Evolutionary conservation across 352 stramenopile species (phyloP).

Genomic region (Globisporangium barbulae): DNA sequence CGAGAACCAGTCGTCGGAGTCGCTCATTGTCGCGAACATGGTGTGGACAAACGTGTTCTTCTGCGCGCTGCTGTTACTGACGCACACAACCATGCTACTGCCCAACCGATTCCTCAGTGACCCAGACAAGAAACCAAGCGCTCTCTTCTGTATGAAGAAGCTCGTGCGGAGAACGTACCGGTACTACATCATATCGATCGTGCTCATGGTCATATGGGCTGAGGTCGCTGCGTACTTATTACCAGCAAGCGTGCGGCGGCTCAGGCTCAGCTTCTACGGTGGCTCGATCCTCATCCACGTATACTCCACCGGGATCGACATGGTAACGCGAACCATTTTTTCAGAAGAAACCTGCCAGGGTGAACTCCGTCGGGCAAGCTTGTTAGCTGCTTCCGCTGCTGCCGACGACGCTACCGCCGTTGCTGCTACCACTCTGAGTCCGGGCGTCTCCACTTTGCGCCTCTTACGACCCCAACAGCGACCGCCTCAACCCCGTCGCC

Average conservation of each 20-base stretch:
- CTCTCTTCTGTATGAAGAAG: constrained; percentile 12
- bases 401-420: neutral
- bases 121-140: constrained; percentile 8
- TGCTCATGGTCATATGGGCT: constrained; percentile 28
- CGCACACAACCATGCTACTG: constrained; percentile 7
- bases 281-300: neutral
- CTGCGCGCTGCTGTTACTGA: neutral
- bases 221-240: constrained; percentile 10
- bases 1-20: constrained; percentile 3
- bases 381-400: neutral
- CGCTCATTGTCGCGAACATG: constrained; percentile 20
- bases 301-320: neutral
- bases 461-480: too few species aligned
- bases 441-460: too few species aligned
- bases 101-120: constrained; percentile 12
- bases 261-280: constrained; percentile 8
- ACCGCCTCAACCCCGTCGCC: neutral
- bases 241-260: neutral
- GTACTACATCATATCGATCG: constrained; percentile 24
- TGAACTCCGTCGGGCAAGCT: neutral
- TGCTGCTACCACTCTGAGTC: too few species aligned
- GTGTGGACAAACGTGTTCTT: constrained; percentile 25
- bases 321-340: constrained; percentile 4
- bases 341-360: constrained; percentile 6
- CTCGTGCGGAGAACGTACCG: constrained; percentile 19